A percentile compares a stretch with the other conserved stretches of the same genome.
These are phyloP conservation scores for Monascus purpureus DNA, from an alignment of 495 filamentous ascomycete species.

Conservation along the genomic window DNA sequence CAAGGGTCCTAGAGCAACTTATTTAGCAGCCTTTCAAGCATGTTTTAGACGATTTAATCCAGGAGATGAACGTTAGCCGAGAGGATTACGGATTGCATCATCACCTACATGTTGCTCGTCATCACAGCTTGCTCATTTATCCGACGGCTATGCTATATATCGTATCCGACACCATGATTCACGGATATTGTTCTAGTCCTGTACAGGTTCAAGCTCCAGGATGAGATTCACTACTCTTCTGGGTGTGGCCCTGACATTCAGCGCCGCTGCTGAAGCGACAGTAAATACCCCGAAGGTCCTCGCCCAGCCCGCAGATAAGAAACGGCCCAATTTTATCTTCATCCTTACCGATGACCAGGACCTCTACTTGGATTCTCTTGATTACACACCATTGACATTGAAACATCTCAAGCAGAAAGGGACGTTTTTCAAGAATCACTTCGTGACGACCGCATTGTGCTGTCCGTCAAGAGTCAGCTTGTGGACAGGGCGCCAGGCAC, in stretches of 20 bases:
- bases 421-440: slow-evolving; percentile 36
- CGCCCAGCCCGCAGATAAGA: background rate
- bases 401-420: slow-evolving; percentile 36
- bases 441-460: slow-evolving; percentile 43
- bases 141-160: too few relatives aligned
- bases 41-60: too few relatives aligned
- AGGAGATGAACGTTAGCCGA: too few relatives aligned
- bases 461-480: slow-evolving; percentile 44
- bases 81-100: too few relatives aligned
- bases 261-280: background rate
- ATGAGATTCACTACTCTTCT: background rate
- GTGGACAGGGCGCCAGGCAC: slow-evolving; percentile 45
- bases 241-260: background rate
- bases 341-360: slow-evolving; percentile 49
- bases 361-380: slow-evolving; percentile 36
- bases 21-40: too few relatives aligned
- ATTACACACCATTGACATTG: slow-evolving; percentile 36
- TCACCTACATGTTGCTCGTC: too few relatives aligned
- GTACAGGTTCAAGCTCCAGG: slow-evolving; percentile 1
- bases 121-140: too few relatives aligned
- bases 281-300: background rate
- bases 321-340: slow-evolving; percentile 39
- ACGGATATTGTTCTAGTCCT: too few relatives aligned
- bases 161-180: too few relatives aligned
- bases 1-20: too few relatives aligned